Evolutionary conservation across 2,329 filamentous ascomycete species (phyloP).

Genomic region (Hypoxylon sp.): DNA sequence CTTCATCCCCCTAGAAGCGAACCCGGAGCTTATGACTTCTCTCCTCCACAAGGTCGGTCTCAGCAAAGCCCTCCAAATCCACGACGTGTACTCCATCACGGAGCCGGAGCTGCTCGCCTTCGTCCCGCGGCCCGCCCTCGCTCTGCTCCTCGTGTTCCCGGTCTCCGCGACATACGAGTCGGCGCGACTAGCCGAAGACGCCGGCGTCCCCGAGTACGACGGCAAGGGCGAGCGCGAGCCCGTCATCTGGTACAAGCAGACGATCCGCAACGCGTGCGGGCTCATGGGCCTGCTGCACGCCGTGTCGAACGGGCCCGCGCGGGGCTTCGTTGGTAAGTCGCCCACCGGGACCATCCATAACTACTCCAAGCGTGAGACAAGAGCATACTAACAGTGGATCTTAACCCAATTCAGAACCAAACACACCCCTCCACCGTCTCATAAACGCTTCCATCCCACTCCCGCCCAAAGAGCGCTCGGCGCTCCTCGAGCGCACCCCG

Average conservation of each 20-base stretch:
- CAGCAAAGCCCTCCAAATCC: slow-evolving; percentile 80
- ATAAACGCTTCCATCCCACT: slow-evolving; percentile 80
- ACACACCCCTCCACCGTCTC: slow-evolving; percentile 74
- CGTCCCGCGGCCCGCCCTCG: slow-evolving; percentile 88
- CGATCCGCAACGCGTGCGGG: slow-evolving; percentile 93
- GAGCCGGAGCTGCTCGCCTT: slow-evolving; percentile 88
- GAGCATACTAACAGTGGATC: background rate
- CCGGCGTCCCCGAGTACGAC: slow-evolving; percentile 72
- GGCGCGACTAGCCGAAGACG: slow-evolving; percentile 82
- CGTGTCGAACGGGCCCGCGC: slow-evolving; percentile 81
- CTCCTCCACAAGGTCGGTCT: slow-evolving; percentile 89
- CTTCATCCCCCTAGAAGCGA: slow-evolving; percentile 77
- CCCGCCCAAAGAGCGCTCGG: slow-evolving; percentile 74
- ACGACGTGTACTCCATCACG: slow-evolving; percentile 93
- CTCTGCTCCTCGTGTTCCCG: slow-evolving; percentile 93
- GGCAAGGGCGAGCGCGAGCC: slow-evolving; percentile 79
- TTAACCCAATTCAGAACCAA: slow-evolving; percentile 56
- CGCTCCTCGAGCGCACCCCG: slow-evolving; percentile 82
- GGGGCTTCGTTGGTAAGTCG: slow-evolving; percentile 69
- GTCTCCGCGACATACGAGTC: slow-evolving; percentile 84
- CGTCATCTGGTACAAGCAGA: slow-evolving; percentile 95
- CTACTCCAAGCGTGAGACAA: background rate
- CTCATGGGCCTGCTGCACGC: slow-evolving; percentile 90
- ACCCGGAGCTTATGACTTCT: slow-evolving; percentile 88
- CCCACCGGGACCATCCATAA: background rate